Percentiles rank a stretch among this genome's conserved stretches.
phyloP scores from a whole-genome alignment of 495 filamentous ascomycete genomes.

The Patellaria atrata region DNA sequence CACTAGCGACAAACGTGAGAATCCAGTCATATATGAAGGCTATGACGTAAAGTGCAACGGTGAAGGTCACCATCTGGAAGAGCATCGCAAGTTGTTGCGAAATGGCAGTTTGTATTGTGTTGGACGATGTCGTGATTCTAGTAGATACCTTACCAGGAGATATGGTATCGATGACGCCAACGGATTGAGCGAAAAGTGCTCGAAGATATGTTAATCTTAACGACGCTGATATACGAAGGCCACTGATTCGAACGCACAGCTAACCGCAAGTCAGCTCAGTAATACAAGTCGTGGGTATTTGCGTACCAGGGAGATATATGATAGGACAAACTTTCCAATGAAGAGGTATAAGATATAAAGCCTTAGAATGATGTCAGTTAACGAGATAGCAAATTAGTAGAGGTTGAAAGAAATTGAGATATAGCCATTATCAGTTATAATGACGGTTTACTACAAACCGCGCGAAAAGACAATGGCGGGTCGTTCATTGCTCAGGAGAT shows the following conservation, averaged over 20 bases:
- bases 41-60: conserved; percentile 20
- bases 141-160: conserved; percentile 24
- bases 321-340: conserved; percentile 41
- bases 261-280: conserved; percentile 1
- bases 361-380: no score
- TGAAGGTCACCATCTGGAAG: conserved; percentile 20
- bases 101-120: conserved; percentile 22
- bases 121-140: conserved; percentile 23
- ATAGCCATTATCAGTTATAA: no score
- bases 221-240: conserved; percentile 22
- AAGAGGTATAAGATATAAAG: conserved; percentile 50
- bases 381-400: no score
- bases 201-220: conserved; percentile 22
- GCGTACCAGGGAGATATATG: conserved; percentile 42
- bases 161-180: conserved; percentile 20
- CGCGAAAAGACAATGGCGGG: no score
- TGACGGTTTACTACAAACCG: no score
- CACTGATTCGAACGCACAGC: conserved; percentile 22
- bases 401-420: no score
- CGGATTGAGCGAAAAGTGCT: conserved; percentile 22
- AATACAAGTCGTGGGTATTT: neutral
- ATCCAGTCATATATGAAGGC: conserved; percentile 21
- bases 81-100: conserved; percentile 23
- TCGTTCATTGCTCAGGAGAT: no score
- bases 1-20: conserved; percentile 31